phyloP scores from a whole-genome alignment of 768 basidiomycete species.

The Russula sp. region DNA sequence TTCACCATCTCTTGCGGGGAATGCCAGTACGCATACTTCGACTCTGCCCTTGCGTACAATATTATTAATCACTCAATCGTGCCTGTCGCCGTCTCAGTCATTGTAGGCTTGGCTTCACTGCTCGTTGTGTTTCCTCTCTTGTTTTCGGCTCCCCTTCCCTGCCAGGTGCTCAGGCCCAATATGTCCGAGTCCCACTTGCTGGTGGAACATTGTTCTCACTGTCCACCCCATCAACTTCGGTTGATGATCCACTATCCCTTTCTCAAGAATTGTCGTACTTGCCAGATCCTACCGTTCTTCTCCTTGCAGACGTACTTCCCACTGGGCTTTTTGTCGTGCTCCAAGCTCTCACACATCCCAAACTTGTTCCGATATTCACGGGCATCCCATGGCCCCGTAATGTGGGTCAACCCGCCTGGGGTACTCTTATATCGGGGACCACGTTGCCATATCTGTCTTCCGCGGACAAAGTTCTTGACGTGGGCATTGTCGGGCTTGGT shows the following conservation, averaged over 20 bases:
- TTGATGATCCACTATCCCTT: constrained; percentile 17
- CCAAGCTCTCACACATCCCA: constrained; percentile 71
- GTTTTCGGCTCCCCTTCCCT: constrained; percentile 66
- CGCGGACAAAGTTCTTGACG: constrained; percentile 52
- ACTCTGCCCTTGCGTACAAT: neutral
- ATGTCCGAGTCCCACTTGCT: constrained; percentile 72
- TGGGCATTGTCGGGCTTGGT: constrained; percentile 72
- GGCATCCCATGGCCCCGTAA: constrained; percentile 56
- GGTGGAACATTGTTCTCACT: constrained; percentile 75
- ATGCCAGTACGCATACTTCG: constrained; percentile 60
- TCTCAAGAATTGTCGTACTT: constrained; percentile 37
- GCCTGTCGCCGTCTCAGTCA: constrained; percentile 43
- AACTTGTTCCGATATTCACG: constrained; percentile 57
- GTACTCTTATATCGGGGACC: neutral
- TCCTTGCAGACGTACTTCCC: constrained; percentile 76
- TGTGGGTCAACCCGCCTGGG: constrained; percentile 21
- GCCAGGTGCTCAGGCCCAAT: constrained; percentile 78
- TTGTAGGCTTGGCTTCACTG: constrained; percentile 71
- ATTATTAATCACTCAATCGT: neutral
- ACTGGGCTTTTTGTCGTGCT: constrained; percentile 75
- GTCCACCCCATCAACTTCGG: constrained; percentile 31
- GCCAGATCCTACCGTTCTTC: constrained; percentile 61
- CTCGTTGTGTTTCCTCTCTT: constrained; percentile 56
- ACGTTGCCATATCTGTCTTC: constrained; percentile 37
- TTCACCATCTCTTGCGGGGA: constrained; percentile 84